Evolutionary conservation across 2,329 filamentous ascomycete genomes (phyloP).

Genomic region (Hypoxylon sp.): DNA sequence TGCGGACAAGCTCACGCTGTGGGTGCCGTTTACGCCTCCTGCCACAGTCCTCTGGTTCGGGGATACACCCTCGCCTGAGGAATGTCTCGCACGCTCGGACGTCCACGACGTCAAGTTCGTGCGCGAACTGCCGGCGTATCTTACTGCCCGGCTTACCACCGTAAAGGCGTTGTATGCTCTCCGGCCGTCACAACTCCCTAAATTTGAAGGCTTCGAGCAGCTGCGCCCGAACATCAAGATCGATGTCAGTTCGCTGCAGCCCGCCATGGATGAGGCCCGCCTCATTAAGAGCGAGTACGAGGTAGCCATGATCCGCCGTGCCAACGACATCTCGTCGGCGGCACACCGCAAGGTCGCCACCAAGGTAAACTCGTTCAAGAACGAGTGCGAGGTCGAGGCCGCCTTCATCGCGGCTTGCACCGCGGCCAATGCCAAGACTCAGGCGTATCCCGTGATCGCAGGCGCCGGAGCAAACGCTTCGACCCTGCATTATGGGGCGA

Average conservation of each 20-base stretch:
- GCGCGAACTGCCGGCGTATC: slow-evolving; percentile 62
- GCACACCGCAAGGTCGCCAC: slow-evolving; percentile 83
- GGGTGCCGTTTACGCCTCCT: slow-evolving; percentile 78
- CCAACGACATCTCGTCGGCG: slow-evolving; percentile 82
- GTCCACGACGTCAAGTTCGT: slow-evolving; percentile 79
- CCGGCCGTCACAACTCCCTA: slow-evolving; percentile 61
- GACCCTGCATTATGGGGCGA: slow-evolving; percentile 88
- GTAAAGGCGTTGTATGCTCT: slow-evolving; percentile 63
- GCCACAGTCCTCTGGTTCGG: slow-evolving; percentile 75
- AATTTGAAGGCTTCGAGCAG: slow-evolving; percentile 50
- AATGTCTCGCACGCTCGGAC: slow-evolving; percentile 74
- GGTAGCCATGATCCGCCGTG: slow-evolving; percentile 82
- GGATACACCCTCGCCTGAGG: slow-evolving; percentile 70
- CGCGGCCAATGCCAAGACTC: slow-evolving; percentile 77
- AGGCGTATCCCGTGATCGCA: slow-evolving; percentile 92
- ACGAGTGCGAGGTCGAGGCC: slow-evolving; percentile 88
- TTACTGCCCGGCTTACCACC: slow-evolving; percentile 62
- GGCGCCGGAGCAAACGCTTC: slow-evolving; percentile 86
- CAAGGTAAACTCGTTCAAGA: slow-evolving; percentile 73
- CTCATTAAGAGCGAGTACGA: slow-evolving; percentile 91
- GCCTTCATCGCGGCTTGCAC: slow-evolving; percentile 81
- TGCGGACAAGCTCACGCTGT: slow-evolving; percentile 76
- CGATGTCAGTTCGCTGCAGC: slow-evolving; percentile 69
- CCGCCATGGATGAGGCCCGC: slow-evolving; percentile 83
- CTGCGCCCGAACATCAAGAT: slow-evolving; percentile 56